Conservation (phyloP, 352 stramenopile species). For the Pythium insidiosum region DNA sequence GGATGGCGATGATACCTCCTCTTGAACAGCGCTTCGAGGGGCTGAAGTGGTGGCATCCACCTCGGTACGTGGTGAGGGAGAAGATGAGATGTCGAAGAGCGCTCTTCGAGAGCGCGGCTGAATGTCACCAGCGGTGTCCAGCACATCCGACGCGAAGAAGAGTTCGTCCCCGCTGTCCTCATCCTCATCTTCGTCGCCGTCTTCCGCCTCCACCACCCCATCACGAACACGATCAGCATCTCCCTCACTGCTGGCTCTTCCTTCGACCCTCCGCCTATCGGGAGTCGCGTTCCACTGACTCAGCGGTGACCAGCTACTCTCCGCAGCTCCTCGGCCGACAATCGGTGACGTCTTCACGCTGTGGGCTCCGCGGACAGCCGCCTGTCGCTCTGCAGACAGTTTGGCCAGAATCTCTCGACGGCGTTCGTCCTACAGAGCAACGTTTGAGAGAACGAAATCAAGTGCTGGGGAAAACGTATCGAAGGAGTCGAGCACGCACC, state of each 20-base stretch:
- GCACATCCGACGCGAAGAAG: conserved; percentile 17
- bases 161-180: conserved; percentile 8
- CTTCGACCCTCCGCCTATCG: neutral
- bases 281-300: neutral
- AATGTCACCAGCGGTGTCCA: conserved; percentile 10
- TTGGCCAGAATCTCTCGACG: conserved; percentile 59
- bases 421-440: conserved; percentile 33
- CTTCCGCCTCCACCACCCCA: neutral
- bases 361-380: conserved; percentile 14
- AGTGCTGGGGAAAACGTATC: too few species aligned
- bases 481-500: too few species aligned
- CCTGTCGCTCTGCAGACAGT: conserved; percentile 43
- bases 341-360: neutral
- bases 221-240: neutral
- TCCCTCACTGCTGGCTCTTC: neutral
- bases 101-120: too few species aligned
- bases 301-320: neutral
- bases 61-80: conserved; percentile 5
- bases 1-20: too few species aligned
- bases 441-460: neutral
- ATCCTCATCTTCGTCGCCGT: neutral
- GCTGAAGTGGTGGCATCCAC: conserved; percentile 2
- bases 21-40: neutral
- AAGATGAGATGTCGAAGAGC: neutral
- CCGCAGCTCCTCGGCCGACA: neutral